phyloP scores from a whole-genome alignment of 2,329 filamentous ascomycete genomes.

The Mycosphaerella sp. region DNA sequence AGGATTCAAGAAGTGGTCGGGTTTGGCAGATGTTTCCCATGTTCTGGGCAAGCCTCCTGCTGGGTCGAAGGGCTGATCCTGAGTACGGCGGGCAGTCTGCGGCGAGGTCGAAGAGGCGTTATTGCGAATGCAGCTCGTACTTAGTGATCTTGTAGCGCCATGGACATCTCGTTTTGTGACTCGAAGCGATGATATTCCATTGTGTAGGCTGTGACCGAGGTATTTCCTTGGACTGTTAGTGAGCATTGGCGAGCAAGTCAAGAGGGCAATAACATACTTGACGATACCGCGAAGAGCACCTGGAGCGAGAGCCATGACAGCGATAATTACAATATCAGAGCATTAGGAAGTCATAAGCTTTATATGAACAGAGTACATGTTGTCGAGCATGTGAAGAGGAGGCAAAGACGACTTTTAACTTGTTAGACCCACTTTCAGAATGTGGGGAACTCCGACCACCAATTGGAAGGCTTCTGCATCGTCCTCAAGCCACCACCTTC shows the following conservation, averaged over 20 bases:
- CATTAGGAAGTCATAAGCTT: not conserved
- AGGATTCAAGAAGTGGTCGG: conserved; percentile 15
- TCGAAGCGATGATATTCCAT: too few species aligned
- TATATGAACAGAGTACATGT: too few species aligned
- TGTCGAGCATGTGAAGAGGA: too few species aligned
- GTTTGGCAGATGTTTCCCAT: conserved; percentile 14
- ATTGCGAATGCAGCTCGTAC: not conserved
- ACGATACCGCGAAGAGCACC: not conserved
- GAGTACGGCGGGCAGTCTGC: conserved; percentile 2
- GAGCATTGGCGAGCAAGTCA: not conserved
- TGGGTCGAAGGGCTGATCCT: conserved; percentile 18
- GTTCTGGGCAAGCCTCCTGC: conserved; percentile 12
- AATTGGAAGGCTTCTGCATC: too few species aligned
- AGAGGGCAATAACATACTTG: not conserved
- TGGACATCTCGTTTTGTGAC: not conserved
- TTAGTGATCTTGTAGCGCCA: not conserved
- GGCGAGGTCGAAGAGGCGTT: not conserved
- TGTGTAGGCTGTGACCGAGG: not conserved
- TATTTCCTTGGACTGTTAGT: not conserved
- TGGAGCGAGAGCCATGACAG: not conserved
- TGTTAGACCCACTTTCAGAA: too few species aligned
- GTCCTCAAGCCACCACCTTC: too few species aligned
- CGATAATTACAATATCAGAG: not conserved
- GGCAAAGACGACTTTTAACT: too few species aligned
- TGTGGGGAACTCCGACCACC: too few species aligned